Evolutionary conservation across 495 filamentous ascomycete genomes (phyloP), one percentile per base, ranked within the genome.

Genomic region (Parmelia sp.): DNA sequence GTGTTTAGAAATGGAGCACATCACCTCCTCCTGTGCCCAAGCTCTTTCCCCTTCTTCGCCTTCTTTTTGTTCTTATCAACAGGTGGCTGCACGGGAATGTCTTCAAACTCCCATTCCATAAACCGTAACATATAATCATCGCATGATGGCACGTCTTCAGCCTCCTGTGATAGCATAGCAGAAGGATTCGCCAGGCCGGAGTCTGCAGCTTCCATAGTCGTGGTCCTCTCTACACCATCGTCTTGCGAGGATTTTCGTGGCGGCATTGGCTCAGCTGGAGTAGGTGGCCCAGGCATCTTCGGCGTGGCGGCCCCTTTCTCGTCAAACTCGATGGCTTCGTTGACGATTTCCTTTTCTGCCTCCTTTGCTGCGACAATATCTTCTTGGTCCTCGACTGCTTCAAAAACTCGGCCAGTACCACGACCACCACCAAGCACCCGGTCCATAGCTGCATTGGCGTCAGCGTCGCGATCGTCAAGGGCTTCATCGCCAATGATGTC

Each of bases 251-350:
- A 77, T 75, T 35, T 39, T 10, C 72, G 66, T 25, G 72, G 71
- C 7, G 65, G 62, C 19, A 68, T 66, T 15, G 58, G 66, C 27
- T 74, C 71, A 15, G 65, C 62, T 56, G 76, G 71, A 55, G 73
- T 74, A 12, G 60, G 33, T 44, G 70, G 56, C 47, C 69, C 77
- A 37, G 69, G 60, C n/a, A 74, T 75, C 36, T 69, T 70, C 14
- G 75, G 74, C 15, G 74, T 77, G 36, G 70, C 71, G 57, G 47
- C 76, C 57, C 72, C 79, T 62, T 84, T 85, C 69, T 96, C 94
- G n/a, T 86, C 85, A 70, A 97, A 97, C 69, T 99, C 94, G 1
- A 84, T 90, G 39, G 90, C 91, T 65, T 97, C 94, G n/a, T 64
- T 85, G 37, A 86, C 82, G 31, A 96, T 84, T 70, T 97, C 94